Evolutionary conservation across 331 rosid genomes (phyloP).

Genomic region (Prunus yedoensis): DNA sequence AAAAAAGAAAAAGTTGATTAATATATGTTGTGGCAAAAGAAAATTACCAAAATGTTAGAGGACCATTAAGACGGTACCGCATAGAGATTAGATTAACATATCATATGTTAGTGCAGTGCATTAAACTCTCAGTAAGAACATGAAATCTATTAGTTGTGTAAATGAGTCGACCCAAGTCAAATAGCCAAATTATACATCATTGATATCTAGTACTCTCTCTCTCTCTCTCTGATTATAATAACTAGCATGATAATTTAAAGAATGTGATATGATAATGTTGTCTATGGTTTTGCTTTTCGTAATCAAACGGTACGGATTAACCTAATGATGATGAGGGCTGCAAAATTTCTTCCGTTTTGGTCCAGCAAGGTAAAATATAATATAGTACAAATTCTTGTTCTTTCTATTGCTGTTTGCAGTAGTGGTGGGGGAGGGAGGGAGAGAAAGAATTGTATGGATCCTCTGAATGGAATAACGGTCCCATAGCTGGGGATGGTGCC

Average conservation of each 20-base stretch:
- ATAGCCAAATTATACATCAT: not conserved
- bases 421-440: slow-evolving; percentile 12
- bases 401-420: slow-evolving; percentile 13
- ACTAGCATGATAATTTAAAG: slow-evolving; percentile 26
- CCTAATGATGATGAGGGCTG: slow-evolving; percentile 10
- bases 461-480: slow-evolving; percentile 8
- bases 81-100: no score
- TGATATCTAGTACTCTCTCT: not conserved
- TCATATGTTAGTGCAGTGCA: no score
- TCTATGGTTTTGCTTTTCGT: slow-evolving; percentile 22
- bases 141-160: no score
- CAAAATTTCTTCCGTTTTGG: slow-evolving; percentile 18
- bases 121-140: no score
- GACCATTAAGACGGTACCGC: no score
- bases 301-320: slow-evolving; percentile 16
- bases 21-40: no score
- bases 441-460: slow-evolving; percentile 1
- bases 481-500: slow-evolving; percentile 26
- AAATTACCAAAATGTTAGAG: no score
- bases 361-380: not conserved
- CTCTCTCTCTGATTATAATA: not conserved
- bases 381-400: not conserved
- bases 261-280: slow-evolving; percentile 35
- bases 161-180: no score
- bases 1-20: no score